A percentile compares a stretch with the other conserved stretches of the same genome.
These are phyloP conservation scores for Pseudoperonospora humuli DNA, from an alignment of 352 stramenopile genomes.

Conservation along the genomic window DNA sequence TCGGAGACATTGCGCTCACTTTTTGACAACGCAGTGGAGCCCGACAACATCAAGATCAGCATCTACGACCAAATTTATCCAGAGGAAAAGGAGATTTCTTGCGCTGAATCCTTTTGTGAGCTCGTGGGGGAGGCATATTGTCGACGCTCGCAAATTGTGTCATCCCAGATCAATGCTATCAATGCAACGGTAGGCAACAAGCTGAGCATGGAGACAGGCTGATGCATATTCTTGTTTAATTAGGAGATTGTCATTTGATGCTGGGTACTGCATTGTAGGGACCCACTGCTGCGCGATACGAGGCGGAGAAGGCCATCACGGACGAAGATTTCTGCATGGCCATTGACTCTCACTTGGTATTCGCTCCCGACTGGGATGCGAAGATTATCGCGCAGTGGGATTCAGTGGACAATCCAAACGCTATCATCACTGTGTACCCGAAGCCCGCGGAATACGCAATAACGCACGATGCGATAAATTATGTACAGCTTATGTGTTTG, in stretches of 20 bases:
- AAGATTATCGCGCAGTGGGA: constrained; percentile 70
- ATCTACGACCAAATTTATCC: constrained; percentile 73
- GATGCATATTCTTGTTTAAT: constrained; percentile 9
- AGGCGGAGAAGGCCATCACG: constrained; percentile 67
- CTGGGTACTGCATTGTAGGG: constrained; percentile 26
- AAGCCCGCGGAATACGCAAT: constrained; percentile 63
- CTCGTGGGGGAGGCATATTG: constrained; percentile 56
- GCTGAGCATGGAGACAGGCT: too few relatives aligned
- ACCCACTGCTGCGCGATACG: constrained; percentile 59
- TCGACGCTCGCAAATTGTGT: constrained; percentile 55
- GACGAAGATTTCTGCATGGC: constrained; percentile 77
- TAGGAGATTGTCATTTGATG: not conserved
- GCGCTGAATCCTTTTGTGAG: constrained; percentile 56
- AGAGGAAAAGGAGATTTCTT: constrained; percentile 52
- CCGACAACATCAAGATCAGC: constrained; percentile 50
- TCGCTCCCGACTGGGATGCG: constrained; percentile 71
- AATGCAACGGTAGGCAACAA: constrained; percentile 63
- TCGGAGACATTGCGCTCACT: constrained; percentile 74
- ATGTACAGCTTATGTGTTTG: constrained; percentile 72
- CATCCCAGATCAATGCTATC: constrained; percentile 55
- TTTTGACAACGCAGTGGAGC: constrained; percentile 57
- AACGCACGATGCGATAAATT: constrained; percentile 38
- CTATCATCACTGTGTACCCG: constrained; percentile 78
- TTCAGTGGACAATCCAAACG: constrained; percentile 50
- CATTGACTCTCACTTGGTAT: constrained; percentile 77